phyloP scores from a whole-genome alignment of 768 basidiomycete genomes.

The Rhizopogon rudus region DNA sequence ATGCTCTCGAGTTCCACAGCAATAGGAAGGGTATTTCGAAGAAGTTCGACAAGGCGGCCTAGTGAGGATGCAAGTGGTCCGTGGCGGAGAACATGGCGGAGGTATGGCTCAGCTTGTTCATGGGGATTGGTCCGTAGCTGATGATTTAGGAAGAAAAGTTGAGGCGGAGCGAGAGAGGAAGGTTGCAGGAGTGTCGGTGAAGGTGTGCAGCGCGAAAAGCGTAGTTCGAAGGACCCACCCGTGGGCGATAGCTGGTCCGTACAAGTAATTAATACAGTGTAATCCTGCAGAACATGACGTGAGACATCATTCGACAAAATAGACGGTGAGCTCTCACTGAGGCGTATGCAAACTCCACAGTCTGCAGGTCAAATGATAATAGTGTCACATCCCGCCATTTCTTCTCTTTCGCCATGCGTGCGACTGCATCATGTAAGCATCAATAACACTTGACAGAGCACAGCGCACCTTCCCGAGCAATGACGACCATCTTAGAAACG shows the following conservation, averaged over 20 bases:
- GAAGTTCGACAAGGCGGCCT: constrained; percentile 58
- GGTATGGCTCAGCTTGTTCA: constrained; percentile 68
- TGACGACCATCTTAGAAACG: constrained; percentile 91
- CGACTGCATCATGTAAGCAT: constrained; percentile 43
- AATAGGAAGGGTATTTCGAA: constrained; percentile 76
- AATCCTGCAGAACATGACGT: constrained; percentile 42
- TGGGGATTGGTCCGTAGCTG: constrained; percentile 58
- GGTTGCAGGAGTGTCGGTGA: constrained; percentile 5
- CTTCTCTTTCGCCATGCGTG: constrained; percentile 72
- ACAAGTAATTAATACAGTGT: constrained; percentile 74
- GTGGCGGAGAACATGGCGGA: constrained; percentile 68
- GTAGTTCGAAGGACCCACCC: constrained; percentile 69
- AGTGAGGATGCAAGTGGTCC: constrained; percentile 62
- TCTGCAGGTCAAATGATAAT: constrained; percentile 86
- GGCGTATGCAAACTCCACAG: constrained; percentile 85
- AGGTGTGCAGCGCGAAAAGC: constrained; percentile 51
- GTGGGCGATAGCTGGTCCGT: constrained; percentile 66
- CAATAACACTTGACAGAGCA: neutral
- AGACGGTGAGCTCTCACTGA: constrained; percentile 31
- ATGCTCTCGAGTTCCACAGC: constrained; percentile 59
- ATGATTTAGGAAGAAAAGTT: constrained; percentile 25
- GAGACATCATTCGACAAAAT: neutral
- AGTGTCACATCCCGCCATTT: constrained; percentile 75
- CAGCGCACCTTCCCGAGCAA: constrained; percentile 78
- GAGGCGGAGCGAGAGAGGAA: constrained; percentile 20